A percentile compares a stretch with the other conserved stretches of the same genome.
Evolutionary conservation across 1,284 basidiomycete species (phyloP).

Genomic region (Ustilago trichophora): DNA sequence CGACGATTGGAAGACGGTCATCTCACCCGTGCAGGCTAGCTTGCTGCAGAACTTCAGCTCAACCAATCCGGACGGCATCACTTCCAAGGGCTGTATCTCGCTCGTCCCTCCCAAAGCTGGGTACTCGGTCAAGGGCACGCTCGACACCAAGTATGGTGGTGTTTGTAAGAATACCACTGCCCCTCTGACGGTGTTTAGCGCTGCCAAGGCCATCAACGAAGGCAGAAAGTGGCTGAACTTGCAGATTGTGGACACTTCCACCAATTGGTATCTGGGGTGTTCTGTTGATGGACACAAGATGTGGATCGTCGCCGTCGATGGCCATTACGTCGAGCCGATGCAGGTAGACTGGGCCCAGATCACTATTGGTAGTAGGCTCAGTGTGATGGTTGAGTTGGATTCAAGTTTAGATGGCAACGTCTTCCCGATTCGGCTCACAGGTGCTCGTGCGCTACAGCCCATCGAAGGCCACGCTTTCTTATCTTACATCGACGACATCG

Average conservation of each 20-base stretch:
- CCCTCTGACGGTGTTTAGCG: constrained; percentile 40
- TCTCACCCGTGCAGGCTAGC: constrained; percentile 14
- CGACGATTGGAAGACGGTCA: constrained; percentile 25
- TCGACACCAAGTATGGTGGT: constrained; percentile 43
- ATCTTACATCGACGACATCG: constrained; percentile 38
- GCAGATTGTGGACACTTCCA: constrained; percentile 40
- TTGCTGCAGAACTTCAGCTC: constrained; percentile 38
- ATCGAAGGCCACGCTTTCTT: constrained; percentile 49
- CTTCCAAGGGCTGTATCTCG: constrained; percentile 51
- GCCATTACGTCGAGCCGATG: constrained; percentile 42
- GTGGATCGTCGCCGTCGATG: constrained; percentile 49
- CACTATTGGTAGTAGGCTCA: constrained; percentile 44
- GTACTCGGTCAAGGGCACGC: constrained; percentile 29
- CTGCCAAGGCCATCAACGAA: constrained; percentile 24
- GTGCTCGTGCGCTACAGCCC: constrained; percentile 39
- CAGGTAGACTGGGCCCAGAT: constrained; percentile 40
- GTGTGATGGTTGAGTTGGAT: constrained; percentile 48
- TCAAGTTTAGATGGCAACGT: constrained; percentile 11
- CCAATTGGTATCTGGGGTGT: constrained; percentile 37
- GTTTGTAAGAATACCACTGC: constrained; percentile 45
- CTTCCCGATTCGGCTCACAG: constrained; percentile 45
- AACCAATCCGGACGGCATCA: constrained; percentile 34
- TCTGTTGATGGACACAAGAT: constrained; percentile 33
- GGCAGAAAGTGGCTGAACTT: constrained; percentile 43
- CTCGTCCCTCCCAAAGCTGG: constrained; percentile 42